Conservation (phyloP, 2,329 filamentous ascomycete species). For the Metarhizium sp. region DNA sequence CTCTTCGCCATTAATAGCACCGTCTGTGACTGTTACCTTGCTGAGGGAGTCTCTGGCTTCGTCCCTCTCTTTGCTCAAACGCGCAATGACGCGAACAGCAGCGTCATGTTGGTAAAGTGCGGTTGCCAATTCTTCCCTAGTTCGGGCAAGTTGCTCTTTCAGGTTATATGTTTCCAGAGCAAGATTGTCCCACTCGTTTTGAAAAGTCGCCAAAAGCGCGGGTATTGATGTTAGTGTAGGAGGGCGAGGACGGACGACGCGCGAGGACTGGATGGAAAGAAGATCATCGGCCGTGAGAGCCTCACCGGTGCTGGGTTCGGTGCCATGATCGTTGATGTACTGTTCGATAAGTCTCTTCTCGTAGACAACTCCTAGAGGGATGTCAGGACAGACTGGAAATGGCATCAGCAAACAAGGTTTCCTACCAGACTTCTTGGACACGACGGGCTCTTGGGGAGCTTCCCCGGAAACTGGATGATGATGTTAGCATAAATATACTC, state of each 20-base stretch:
- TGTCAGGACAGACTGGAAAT: background rate
- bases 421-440: constrained; percentile 87
- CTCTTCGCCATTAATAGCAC: constrained; percentile 57
- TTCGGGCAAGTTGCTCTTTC: constrained; percentile 80
- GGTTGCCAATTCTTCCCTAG: constrained; percentile 85
- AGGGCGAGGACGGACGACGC: constrained; percentile 78
- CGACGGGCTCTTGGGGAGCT: constrained; percentile 87
- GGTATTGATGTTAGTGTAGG: constrained; percentile 94
- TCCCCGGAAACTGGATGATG: constrained; percentile 74
- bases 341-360: constrained; percentile 93
- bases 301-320: constrained; percentile 83
- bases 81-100: constrained; percentile 87
- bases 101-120: constrained; percentile 96
- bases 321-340: constrained; percentile 87
- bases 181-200: constrained; percentile 96
- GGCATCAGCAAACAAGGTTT: constrained; percentile 8
- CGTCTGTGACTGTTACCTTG: constrained; percentile 64
- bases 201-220: constrained; percentile 85
- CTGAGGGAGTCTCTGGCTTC: constrained; percentile 85
- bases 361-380: constrained; percentile 65
- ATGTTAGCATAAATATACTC: background rate
- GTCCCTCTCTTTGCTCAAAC: constrained; percentile 82
- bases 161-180: constrained; percentile 87
- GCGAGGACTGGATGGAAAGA: constrained; percentile 73
- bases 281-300: constrained; percentile 78